Evolutionary conservation across 176 grass and related monocot species (phyloP).

Genomic region (Hordeum vulgare): MorexV3_pseudomolecules_assembly NC_058520.1:456479386-456479885

Average conservation of each 20-base stretch:
- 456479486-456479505: slow-evolving; percentile 5
- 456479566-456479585: background rate
- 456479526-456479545: slow-evolving; percentile 13
- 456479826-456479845: slow-evolving; percentile 22
- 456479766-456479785: slow-evolving; percentile 19
- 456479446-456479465: slow-evolving; percentile 25
- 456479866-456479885: slow-evolving; percentile 17
- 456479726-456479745: background rate
- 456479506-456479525: slow-evolving; percentile 20
- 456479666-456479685: slow-evolving; percentile 43
- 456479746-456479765: background rate
- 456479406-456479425: slow-evolving; percentile 17
- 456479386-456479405: slow-evolving; percentile 20
- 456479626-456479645: slow-evolving; percentile 22
- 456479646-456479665: slow-evolving; percentile 40
- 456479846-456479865: slow-evolving; percentile 11
- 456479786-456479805: background rate
- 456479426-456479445: slow-evolving; percentile 29
- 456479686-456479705: slow-evolving; percentile 29
- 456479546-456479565: background rate
- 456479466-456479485: slow-evolving; percentile 16
- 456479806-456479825: background rate
- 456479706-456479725: slow-evolving; percentile 14
- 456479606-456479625: slow-evolving; percentile 25
- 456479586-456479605: background rate